Base-by-base conservation (phyloP, 495 filamentous ascomycete genomes). In the Podospora didyma region DNA sequence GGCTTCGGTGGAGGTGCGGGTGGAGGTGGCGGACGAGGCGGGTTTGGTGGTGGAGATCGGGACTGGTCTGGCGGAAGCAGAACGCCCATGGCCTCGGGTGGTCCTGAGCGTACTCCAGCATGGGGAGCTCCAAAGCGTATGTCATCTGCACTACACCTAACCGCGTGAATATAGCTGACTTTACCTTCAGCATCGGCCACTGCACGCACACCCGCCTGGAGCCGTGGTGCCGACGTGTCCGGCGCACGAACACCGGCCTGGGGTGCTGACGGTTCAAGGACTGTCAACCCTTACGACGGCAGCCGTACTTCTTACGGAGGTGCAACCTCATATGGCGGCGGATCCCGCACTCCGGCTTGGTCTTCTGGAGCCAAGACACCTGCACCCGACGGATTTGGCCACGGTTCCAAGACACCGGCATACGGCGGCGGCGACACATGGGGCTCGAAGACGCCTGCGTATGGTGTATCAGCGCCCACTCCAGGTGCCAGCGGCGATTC, bases 221-320 rank as follows among this genome's bases (percentile, higher is more conserved):
- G 75, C 51, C 77, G 84, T 48, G 78, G 75, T 19, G 14, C 37
- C 42, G 82, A 82, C 49, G 67, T 67, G 23, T 75, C 79, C 34
- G 79, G 80, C 23, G 76, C 79, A 22, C 83, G 90, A 46, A 94
- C 89, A 2, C 89, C 90, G 3, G 86, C 87, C 7, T 93, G 89
- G 89, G 87, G 85, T 57, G 26, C 26, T 9, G 87, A 86, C 59
- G 84, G 84, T 47, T 88, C 81, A 7, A 84, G 83, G 55, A 92
- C 88, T n/a, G 82, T 84, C 21, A 90, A 89, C 53, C 84, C 86
- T 2, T 89, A 90, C 65, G 90, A 93, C 65, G 91, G 90, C 49
- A 88, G 75, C 62, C 83, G 89, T 34, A 94, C 81, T 74, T 56
- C 93, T 81, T 78, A 88, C 51, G 86, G 79, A 10, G 71, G 71